Evolutionary conservation across 192 early-diverging fungal genomes (phyloP).

Genomic region (Coemansia aciculifera): DNA sequence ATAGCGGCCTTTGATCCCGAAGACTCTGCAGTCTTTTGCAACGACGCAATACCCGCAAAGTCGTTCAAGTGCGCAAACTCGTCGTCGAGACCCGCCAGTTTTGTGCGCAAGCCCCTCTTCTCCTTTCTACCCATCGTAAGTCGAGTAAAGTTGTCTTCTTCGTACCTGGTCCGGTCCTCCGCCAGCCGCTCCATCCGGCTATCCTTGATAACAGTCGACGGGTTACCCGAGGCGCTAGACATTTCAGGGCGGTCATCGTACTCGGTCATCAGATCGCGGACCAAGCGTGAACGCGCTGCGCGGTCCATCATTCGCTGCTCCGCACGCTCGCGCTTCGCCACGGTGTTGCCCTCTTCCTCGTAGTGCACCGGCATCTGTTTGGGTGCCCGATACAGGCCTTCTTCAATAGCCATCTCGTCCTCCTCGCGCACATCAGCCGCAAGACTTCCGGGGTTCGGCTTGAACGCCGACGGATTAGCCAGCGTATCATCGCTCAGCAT

Average conservation of each 20-base stretch:
- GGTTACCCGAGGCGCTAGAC: constrained; percentile 69
- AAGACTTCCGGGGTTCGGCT: constrained; percentile 80
- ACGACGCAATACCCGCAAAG: constrained; percentile 48
- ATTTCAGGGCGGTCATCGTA: constrained; percentile 87
- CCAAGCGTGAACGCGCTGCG: constrained; percentile 78
- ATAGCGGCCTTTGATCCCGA: constrained; percentile 30
- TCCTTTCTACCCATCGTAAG: constrained; percentile 74
- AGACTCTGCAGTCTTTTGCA: constrained; percentile 25
- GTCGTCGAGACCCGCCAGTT: constrained; percentile 67
- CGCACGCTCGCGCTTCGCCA: constrained; percentile 63
- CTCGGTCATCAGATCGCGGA: constrained; percentile 80
- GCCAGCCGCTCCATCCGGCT: constrained; percentile 60
- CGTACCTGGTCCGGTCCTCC: constrained; percentile 70
- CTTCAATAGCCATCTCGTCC: constrained; percentile 26
- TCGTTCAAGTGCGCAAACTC: constrained; percentile 76
- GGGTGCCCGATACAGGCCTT: constrained; percentile 83
- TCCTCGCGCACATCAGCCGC: constrained; percentile 47
- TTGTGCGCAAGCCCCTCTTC: constrained; percentile 62
- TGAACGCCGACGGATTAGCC: constrained; percentile 85
- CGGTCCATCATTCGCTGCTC: constrained; percentile 64
- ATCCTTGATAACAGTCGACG: constrained; percentile 60
- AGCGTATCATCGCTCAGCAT: constrained; percentile 43
- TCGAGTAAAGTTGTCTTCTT: constrained; percentile 89
- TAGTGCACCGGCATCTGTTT: constrained; percentile 83
- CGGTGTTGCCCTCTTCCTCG: constrained; percentile 64